Evolutionary conservation across 1,139 yeast genomes (phyloP).

Genomic region (Candida frijolesensis): DNA sequence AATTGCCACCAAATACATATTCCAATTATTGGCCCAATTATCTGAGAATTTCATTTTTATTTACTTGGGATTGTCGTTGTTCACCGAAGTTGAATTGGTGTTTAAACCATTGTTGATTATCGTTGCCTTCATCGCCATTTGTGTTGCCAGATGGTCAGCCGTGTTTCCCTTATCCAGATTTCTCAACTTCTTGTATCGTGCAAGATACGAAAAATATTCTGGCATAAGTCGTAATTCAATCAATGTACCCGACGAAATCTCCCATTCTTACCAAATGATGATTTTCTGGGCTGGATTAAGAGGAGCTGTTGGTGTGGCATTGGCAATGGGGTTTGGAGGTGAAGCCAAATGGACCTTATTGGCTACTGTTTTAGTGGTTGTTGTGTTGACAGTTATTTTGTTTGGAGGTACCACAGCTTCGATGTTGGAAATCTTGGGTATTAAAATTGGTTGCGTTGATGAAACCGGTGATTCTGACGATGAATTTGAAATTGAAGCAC

Average conservation of each 20-base stretch:
- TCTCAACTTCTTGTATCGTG: conserved; percentile 75
- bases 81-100: conserved; percentile 93
- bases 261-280: conserved; percentile 97
- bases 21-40: conserved; percentile 90
- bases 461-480: conserved; percentile 81
- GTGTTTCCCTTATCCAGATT: conserved; percentile 90
- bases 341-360: conserved; percentile 85
- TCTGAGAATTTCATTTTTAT: conserved; percentile 97
- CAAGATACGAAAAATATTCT: conserved; percentile 48
- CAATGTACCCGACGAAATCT: conserved; percentile 79
- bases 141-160: conserved; percentile 96
- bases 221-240: conserved; percentile 28
- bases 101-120: conserved; percentile 92
- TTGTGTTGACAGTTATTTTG: conserved; percentile 90
- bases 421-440: conserved; percentile 93
- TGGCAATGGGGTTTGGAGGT: conserved; percentile 97
- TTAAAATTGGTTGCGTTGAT: conserved; percentile 86
- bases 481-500: conserved; percentile 90
- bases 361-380: conserved; percentile 95
- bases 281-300: conserved; percentile 99
- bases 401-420: conserved; percentile 99
- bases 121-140: conserved; percentile 85
- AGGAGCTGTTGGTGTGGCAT: conserved; percentile 99
- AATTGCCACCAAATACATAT: conserved; percentile 91
- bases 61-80: conserved; percentile 88